A percentile compares a stretch with the other conserved stretches of the same genome.
Evolutionary conservation across 257 asterid species (phyloP).

Genomic region (Oldenlandia corymbosa): DNA sequence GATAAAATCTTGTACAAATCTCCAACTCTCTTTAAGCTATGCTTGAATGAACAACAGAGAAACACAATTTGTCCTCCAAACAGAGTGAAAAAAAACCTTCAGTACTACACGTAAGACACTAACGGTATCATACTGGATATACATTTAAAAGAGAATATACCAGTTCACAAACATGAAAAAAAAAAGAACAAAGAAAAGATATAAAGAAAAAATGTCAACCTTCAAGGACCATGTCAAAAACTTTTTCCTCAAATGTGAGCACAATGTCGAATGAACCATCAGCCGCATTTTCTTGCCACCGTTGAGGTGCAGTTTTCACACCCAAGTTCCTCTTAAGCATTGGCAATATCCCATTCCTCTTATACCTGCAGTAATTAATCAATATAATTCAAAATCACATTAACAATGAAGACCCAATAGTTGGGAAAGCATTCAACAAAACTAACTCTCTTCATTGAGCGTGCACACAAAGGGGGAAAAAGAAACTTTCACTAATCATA

Average conservation of each 20-base stretch:
- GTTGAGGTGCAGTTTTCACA: slow-evolving; percentile 86
- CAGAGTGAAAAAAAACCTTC: not conserved
- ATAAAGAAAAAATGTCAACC: slow-evolving; percentile 51
- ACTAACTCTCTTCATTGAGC: not conserved
- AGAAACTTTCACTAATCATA: not conserved
- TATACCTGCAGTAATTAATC: slow-evolving; percentile 40
- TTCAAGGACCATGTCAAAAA: slow-evolving; percentile 92
- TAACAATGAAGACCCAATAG: not conserved
- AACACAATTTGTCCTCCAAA: not conserved
- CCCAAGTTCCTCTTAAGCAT: slow-evolving; percentile 91
- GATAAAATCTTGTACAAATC: not conserved
- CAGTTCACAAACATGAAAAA: not conserved
- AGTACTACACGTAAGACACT: not conserved
- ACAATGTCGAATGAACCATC: slow-evolving; percentile 93
- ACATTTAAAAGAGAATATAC: too few species aligned
- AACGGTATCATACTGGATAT: not conserved
- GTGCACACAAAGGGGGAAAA: not conserved
- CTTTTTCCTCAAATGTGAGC: slow-evolving; percentile 90
- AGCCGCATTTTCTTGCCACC: slow-evolving; percentile 91
- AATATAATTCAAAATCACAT: not conserved
- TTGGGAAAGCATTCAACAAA: not conserved
- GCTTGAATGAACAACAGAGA: not conserved
- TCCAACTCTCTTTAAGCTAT: not conserved
- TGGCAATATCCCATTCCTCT: slow-evolving; percentile 87
- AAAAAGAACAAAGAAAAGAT: not conserved